Percentiles rank a stretch among this genome's conserved stretches.
Conservation (phyloP, 164 flowering plant species). For the Chloranthus sessilifolius region DNA sequence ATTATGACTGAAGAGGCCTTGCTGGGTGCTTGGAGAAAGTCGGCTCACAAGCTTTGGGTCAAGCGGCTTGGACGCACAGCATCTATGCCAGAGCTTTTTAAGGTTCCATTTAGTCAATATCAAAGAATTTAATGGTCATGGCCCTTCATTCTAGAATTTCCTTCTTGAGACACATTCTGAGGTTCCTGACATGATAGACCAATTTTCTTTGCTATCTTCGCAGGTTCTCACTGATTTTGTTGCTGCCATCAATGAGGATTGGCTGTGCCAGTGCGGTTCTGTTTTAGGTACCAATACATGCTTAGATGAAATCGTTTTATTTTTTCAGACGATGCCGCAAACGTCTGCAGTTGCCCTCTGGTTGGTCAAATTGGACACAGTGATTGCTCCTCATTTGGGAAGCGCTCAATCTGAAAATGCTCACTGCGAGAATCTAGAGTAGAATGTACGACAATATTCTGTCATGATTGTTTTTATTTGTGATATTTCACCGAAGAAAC, state of each 20-base stretch:
- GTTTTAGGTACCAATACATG: constrained; percentile 21
- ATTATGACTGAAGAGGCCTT: constrained; percentile 77
- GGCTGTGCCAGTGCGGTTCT: constrained; percentile 42
- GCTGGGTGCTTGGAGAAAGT: constrained; percentile 66
- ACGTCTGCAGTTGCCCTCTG: constrained; percentile 93
- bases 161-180: neutral
- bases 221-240: constrained; percentile 91
- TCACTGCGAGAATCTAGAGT: too few species aligned
- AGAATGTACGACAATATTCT: too few species aligned
- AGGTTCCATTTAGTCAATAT: constrained; percentile 42
- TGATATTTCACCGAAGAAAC: too few species aligned
- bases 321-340: constrained; percentile 66
- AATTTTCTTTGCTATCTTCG: constrained; percentile 3
- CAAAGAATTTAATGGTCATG: neutral
- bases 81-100: constrained; percentile 65
- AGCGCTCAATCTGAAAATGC: constrained; percentile 19
- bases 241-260: constrained; percentile 67
- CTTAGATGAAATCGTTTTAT: constrained; percentile 46
- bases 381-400: constrained; percentile 44
- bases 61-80: constrained; percentile 82
- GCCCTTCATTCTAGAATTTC: neutral
- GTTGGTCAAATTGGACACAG: constrained; percentile 80
- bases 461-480: too few species aligned
- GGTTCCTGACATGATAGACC: neutral
- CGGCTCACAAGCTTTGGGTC: constrained; percentile 86